A percentile compares a stretch with the other conserved stretches of the same genome.
Conservation (phyloP, 2,329 filamentous ascomycete species). For the Mycocentrospora acerina region DNA sequence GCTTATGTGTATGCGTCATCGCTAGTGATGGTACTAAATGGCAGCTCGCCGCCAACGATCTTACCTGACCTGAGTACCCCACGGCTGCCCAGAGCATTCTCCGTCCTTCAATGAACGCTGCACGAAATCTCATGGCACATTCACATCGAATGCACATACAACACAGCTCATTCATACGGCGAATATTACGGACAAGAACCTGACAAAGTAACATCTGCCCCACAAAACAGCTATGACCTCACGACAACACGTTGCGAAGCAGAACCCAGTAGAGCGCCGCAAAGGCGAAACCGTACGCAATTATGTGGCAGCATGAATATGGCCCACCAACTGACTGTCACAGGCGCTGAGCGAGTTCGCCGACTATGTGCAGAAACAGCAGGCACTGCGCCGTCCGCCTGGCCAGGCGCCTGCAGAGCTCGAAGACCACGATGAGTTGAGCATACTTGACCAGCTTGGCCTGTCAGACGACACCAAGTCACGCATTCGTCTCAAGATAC, state of each 20-base stretch:
- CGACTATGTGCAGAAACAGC: constrained; percentile 95
- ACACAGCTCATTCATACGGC: constrained; percentile 28
- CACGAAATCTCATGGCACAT: constrained; percentile 38
- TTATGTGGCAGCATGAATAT: neutral
- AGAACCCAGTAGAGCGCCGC: constrained; percentile 74
- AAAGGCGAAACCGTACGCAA: constrained; percentile 76
- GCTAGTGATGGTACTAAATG: constrained; percentile 9
- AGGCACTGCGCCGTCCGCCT: constrained; percentile 63
- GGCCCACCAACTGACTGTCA: constrained; percentile 3
- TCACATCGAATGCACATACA: constrained; percentile 20
- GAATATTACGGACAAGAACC: constrained; percentile 18
- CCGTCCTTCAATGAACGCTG: constrained; percentile 32
- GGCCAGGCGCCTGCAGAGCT: constrained; percentile 36
- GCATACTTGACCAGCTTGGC: constrained; percentile 79
- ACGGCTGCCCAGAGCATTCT: constrained; percentile 11
- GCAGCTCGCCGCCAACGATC: constrained; percentile 8
- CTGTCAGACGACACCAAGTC: constrained; percentile 69
- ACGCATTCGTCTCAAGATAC: constrained; percentile 67
- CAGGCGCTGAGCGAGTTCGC: constrained; percentile 91
- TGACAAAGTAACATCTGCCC: constrained; percentile 16
- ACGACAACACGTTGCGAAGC: constrained; percentile 50
- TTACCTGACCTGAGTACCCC: constrained; percentile 5
- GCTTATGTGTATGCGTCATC: constrained; percentile 12
- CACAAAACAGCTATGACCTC: constrained; percentile 34
- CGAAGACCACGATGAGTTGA: constrained; percentile 83